Evolutionary conservation across 768 basidiomycete species (phyloP), one percentile per base, ranked within the genome.

Genomic region (Leccinum broughii): DNA sequence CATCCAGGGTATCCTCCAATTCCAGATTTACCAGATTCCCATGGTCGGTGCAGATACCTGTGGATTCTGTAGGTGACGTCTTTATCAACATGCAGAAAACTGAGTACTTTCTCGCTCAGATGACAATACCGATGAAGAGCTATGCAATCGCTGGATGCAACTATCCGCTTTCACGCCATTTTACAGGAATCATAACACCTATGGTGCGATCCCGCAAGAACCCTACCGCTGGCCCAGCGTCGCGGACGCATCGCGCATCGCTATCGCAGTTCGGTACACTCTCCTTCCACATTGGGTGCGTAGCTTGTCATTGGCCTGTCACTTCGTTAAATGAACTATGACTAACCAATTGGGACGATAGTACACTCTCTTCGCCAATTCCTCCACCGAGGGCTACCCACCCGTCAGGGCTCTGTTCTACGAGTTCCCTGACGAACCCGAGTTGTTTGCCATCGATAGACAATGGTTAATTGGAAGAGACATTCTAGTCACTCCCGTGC

Each of bases 91-190:
- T 10, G 11, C 30, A 6, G 8, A 22, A 35, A 24, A 24, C 22
- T 24, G 22, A 24, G 22, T 51, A 60, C 51, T 49, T 44, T 13
- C 30, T 17, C 73, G 26, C 2, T 15, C 50, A 67, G 64, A 41
- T 62, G 83, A 80, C 1, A 90, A 90, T 70, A 85, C 85, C 4
- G 83, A 89, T 65, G 90, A 92, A 70, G 89, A 91, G 68, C 79
- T 93, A 11, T 88, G 88, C 72, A 86, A 85, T 63, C 81, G 91
- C n/a, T 92, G 90, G 90, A 90, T 90, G 88, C 85, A 86, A 71
- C 79, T 91, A 15, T 81, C 87, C 7, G 90, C 89, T 1, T 91
- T 92, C 70, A 80, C 81, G 46, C 90, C 89, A 6, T 92, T 92
- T 78, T 90, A 84, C 71, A 77, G 90, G 54, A 92, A 92, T 70